These are phyloP conservation scores for Fusarium armeniacum DNA, from an alignment of 2,329 filamentous ascomycete species.

Conservation along the genomic window DNA sequence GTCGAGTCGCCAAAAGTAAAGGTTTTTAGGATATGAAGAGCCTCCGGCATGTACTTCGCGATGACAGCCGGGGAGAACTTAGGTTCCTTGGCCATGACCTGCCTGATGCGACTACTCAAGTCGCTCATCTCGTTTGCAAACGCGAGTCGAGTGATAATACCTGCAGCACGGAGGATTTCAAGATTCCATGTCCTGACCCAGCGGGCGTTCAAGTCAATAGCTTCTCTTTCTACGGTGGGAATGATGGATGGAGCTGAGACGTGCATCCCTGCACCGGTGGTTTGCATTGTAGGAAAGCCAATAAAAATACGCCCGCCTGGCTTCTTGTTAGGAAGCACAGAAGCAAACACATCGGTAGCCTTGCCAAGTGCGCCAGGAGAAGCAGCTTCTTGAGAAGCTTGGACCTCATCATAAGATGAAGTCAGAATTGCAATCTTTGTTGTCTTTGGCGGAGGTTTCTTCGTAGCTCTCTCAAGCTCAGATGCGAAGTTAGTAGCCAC, in stretches of 20 bases:
- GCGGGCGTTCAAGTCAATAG: slow-evolving; percentile 94
- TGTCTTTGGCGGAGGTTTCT: slow-evolving; percentile 92
- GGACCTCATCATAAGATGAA: slow-evolving; percentile 87
- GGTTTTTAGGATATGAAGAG: slow-evolving; percentile 85
- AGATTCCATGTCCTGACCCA: slow-evolving; percentile 97
- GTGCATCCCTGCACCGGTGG: slow-evolving; percentile 92
- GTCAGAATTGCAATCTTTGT: slow-evolving; percentile 91
- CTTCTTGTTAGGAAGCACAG: slow-evolving; percentile 88
- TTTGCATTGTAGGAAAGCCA: slow-evolving; percentile 97
- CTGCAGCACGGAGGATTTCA: slow-evolving; percentile 90
- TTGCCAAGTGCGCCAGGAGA: slow-evolving; percentile 64
- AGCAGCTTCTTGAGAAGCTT: slow-evolving; percentile 71
- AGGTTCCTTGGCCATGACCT: slow-evolving; percentile 59
- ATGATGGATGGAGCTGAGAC: slow-evolving; percentile 97
- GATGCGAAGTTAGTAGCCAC: slow-evolving; percentile 79
- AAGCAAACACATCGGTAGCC: slow-evolving; percentile 85
- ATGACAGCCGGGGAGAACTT: slow-evolving; percentile 75
- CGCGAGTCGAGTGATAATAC: slow-evolving; percentile 88
- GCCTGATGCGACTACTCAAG: slow-evolving; percentile 73
- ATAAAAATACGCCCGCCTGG: slow-evolving; percentile 91
- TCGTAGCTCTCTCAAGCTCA: slow-evolving; percentile 94
- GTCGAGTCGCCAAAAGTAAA: slow-evolving; percentile 93
- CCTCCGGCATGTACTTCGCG: slow-evolving; percentile 78
- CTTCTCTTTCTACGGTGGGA: slow-evolving; percentile 95
- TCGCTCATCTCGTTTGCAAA: slow-evolving; percentile 90